A percentile compares a stretch with the other conserved stretches of the same genome.
phyloP scores from a whole-genome alignment of 768 basidiomycete species.

The Phlebiopsis gigantea region DNA sequence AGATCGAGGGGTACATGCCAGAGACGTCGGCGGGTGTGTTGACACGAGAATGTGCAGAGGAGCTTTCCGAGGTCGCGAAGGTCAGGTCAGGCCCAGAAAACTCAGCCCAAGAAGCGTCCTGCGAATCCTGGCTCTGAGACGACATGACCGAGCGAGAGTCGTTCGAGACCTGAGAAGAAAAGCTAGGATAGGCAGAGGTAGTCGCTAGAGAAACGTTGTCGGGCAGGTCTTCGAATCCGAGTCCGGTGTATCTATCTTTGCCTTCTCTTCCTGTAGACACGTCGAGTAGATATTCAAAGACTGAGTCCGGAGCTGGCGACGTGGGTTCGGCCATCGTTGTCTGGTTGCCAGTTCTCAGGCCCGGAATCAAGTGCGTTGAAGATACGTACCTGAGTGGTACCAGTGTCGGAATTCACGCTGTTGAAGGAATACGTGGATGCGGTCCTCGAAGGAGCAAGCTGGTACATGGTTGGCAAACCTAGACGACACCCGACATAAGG shows the following conservation, averaged over 20 bases:
- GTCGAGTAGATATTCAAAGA: background rate
- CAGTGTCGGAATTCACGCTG: background rate
- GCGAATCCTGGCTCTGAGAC: background rate
- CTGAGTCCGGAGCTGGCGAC: background rate
- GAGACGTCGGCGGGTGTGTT: constrained; percentile 3
- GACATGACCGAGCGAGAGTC: background rate
- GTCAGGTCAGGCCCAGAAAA: constrained; percentile 5
- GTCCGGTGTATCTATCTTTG: background rate
- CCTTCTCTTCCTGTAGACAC: background rate
- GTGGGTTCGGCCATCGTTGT: background rate
- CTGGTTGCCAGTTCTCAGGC: background rate
- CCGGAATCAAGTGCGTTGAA: background rate
- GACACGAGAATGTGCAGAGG: background rate
- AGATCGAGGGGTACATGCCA: background rate
- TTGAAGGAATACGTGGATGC: constrained; percentile 8
- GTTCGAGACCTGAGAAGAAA: background rate
- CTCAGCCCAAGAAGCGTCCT: background rate
- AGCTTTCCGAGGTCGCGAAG: background rate
- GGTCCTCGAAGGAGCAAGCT: constrained; percentile 6
- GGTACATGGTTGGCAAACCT: constrained; percentile 4
- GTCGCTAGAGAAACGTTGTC: background rate
- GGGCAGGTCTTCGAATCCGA: background rate
- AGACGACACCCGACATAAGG: constrained; percentile 4
- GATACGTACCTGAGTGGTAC: background rate
- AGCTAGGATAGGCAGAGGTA: background rate